Conservation (phyloP, 129 eudicot genomes). For the Pulicaria dysenterica region DNA sequence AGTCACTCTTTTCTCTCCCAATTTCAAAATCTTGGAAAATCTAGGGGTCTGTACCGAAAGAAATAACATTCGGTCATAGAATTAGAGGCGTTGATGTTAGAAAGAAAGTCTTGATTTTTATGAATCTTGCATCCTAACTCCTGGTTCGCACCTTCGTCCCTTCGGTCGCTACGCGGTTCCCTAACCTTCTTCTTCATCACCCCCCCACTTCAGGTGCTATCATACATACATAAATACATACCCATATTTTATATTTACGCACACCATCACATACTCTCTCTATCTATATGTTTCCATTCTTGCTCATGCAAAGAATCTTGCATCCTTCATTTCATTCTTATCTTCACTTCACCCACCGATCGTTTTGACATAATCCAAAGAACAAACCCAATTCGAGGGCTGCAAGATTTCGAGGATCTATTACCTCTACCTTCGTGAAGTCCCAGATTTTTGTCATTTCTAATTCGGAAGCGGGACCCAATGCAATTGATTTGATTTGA, state of each 20-base stretch:
- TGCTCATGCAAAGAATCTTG: constrained; percentile 36
- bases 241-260: constrained; percentile 3
- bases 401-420: constrained; percentile 31
- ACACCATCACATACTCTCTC: constrained; percentile 25
- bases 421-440: constrained; percentile 19
- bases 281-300: constrained; percentile 18
- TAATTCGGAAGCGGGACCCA: constrained; percentile 15
- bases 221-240: neutral
- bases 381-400: constrained; percentile 16
- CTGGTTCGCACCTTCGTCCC: constrained; percentile 19
- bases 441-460: constrained; percentile 11
- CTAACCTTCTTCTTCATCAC: too few species aligned
- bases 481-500: constrained; percentile 19
- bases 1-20: neutral
- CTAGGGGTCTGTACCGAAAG: constrained; percentile 2
- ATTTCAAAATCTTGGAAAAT: constrained; percentile 19
- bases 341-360: constrained; percentile 17
- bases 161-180: too few species aligned
- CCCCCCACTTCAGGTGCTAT: constrained; percentile 17
- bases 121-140: constrained; percentile 23
- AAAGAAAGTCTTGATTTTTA: constrained; percentile 16
- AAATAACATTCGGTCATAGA: constrained; percentile 5
- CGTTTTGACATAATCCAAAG: constrained; percentile 12
- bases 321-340: constrained; percentile 11
- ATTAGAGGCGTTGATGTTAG: neutral